Evolutionary conservation across 1,139 yeast genomes (phyloP).

Genomic region (Nakaseomyces delphensis): DNA sequence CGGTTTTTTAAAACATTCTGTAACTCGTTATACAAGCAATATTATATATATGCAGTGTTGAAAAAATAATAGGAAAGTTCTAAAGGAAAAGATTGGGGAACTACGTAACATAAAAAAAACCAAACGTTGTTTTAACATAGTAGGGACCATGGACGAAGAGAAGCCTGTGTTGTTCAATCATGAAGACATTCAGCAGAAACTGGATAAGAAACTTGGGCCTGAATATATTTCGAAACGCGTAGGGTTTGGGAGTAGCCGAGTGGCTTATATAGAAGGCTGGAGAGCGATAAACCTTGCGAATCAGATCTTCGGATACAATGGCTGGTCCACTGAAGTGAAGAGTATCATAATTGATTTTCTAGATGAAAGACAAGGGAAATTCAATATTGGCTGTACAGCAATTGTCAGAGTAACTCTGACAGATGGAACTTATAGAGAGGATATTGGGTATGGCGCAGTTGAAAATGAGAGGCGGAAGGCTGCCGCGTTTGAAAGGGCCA

Average conservation of each 20-base stretch:
- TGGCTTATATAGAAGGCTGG: slow-evolving; percentile 76
- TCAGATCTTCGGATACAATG: slow-evolving; percentile 71
- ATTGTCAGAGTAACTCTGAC: slow-evolving; percentile 62
- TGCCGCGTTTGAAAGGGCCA: slow-evolving; percentile 71
- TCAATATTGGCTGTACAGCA: slow-evolving; percentile 58
- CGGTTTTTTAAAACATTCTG: no score
- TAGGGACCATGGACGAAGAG: slow-evolving; percentile 17
- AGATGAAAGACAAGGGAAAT: slow-evolving; percentile 49
- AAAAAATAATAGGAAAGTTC: no score
- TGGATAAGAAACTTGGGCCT: slow-evolving; percentile 72
- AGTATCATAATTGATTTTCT: slow-evolving; percentile 60
- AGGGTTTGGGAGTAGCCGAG: slow-evolving; percentile 62
- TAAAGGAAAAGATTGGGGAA: no score
- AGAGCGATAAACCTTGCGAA: slow-evolving; percentile 70
- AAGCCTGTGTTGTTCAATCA: slow-evolving; percentile 16
- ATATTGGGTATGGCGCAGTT: slow-evolving; percentile 71
- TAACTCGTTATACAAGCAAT: no score
- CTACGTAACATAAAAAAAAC: no score
- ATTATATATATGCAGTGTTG: no score
- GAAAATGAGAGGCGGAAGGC: slow-evolving; percentile 66
- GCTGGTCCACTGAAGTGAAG: slow-evolving; percentile 69
- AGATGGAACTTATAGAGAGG: slow-evolving; percentile 73
- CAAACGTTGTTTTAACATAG: no score
- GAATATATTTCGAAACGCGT: slow-evolving; percentile 79
- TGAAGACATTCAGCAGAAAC: slow-evolving; percentile 33